phyloP scores from a whole-genome alignment of 345 rosid species.

The Hirschfeldia incana region DNA sequence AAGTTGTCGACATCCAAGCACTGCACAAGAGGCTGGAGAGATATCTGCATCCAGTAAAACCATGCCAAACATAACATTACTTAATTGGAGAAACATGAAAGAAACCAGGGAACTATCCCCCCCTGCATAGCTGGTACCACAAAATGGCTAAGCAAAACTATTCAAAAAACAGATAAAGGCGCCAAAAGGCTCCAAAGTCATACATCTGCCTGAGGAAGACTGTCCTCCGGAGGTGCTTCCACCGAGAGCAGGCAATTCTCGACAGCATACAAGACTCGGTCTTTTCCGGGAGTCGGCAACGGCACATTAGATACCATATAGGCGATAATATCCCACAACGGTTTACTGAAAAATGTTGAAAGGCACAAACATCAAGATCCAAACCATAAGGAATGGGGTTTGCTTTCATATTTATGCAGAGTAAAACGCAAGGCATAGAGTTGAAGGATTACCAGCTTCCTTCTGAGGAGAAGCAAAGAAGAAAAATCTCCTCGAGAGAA shows the following conservation, averaged over 20 bases:
- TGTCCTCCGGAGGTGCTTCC: constrained; percentile 91
- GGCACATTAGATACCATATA: constrained; percentile 80
- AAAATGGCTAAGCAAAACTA: constrained; percentile 6
- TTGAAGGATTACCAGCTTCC: constrained; percentile 70
- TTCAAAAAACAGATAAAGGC: constrained; percentile 23
- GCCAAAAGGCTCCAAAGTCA: constrained; percentile 27
- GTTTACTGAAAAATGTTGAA: constrained; percentile 76
- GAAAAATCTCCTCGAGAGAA: constrained; percentile 82
- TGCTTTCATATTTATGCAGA: background rate
- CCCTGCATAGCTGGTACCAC: background rate
- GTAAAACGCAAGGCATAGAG: background rate
- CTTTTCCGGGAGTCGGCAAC: constrained; percentile 92
- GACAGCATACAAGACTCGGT: constrained; percentile 82
- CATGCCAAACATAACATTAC: constrained; percentile 22
- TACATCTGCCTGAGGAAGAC: constrained; percentile 97
- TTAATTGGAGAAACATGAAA: constrained; percentile 13
- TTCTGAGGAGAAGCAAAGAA: constrained; percentile 80
- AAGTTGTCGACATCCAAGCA: constrained; percentile 96
- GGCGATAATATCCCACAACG: constrained; percentile 84
- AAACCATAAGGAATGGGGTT: constrained; percentile 10
- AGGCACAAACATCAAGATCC: constrained; percentile 37
- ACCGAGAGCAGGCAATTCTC: constrained; percentile 83
- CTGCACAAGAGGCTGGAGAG: constrained; percentile 93
- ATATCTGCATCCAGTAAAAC: constrained; percentile 66
- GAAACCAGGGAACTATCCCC: background rate